Base-by-base conservation (phyloP, 1,139 yeast genomes). In the Sugiyamaella sp. region DNA sequence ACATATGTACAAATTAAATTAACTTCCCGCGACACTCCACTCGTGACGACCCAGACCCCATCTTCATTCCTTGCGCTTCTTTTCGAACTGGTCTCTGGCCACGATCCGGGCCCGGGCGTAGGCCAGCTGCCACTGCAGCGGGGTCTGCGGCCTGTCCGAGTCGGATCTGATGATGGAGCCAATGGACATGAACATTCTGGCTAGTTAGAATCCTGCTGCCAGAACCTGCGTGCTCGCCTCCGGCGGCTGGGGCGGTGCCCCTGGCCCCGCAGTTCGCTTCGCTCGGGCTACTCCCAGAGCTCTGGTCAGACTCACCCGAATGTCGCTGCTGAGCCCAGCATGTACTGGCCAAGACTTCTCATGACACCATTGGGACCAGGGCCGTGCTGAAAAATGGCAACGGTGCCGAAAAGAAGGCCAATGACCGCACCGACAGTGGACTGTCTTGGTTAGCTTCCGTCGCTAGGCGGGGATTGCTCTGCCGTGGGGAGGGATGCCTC, bases 321-420 rank as follows among this genome's bases (percentile, higher is more conserved):
- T 12, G 97, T 93, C 49, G 95, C 97, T 12, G 96, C 97, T 4
- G 97, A 89, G 52, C 98, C 98, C 71, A 89, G 85, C 74, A 95
- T 91, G 73, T 90, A 93, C 74, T 91, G 96, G 52, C 99, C 99
- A 66, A 95, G 76, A 4, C 97, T 91, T 75, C 97, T 85, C 85
- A 93, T 86, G 57, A 89, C 89, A 54, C 99, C 99, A 67, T 89
- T 88, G 51, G 99, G 98, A n/a, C 99, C 99, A 16, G 97, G 91
- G 14, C 99, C 99, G 62, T 88, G 85, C 57, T 91, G 95, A 64
- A 89, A 74, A 60, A 95, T 87, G 57, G 97, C 86, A 67, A 89
- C 85, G 24, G 97, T 96, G 20, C 98, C 98, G 69, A 93, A 93
- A 63, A 93, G 76, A 51, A 93, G 88, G 57, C 99, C 99, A 44